Evolutionary conservation across 345 rosid species (phyloP).

Genomic region (Reutealis trisperma): DNA sequence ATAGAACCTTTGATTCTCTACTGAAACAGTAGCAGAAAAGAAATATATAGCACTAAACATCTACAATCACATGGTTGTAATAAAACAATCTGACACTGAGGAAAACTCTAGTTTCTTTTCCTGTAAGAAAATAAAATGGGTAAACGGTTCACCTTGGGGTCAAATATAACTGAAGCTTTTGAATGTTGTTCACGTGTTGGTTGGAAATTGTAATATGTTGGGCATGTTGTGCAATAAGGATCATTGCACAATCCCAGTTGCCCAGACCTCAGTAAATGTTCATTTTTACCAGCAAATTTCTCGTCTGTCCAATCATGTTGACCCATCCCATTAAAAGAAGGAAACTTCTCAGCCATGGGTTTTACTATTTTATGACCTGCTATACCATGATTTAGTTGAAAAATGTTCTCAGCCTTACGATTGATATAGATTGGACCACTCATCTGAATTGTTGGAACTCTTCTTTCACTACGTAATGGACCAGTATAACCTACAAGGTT

Average conservation of each 20-base stretch:
- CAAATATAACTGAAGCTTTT: constrained; percentile 53
- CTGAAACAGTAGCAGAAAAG: background rate
- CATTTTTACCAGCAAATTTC: constrained; percentile 51
- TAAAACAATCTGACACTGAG: background rate
- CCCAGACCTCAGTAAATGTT: constrained; percentile 78
- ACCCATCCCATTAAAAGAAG: constrained; percentile 39
- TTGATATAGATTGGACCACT: constrained; percentile 65
- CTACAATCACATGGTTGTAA: background rate
- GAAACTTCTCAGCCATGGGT: constrained; percentile 35
- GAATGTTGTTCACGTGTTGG: constrained; percentile 37
- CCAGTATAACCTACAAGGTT: constrained; percentile 71
- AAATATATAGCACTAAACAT: background rate
- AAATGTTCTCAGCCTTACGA: constrained; percentile 38
- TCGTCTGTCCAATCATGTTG: constrained; percentile 41
- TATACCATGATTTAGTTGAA: constrained; percentile 30
- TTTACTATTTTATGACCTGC: constrained; percentile 27
- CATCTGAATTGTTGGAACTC: constrained; percentile 50
- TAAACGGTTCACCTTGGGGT: constrained; percentile 41
- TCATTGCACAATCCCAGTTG: constrained; percentile 81
- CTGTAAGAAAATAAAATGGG: background rate
- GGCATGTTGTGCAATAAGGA: constrained; percentile 95
- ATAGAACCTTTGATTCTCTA: background rate
- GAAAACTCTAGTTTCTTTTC: background rate
- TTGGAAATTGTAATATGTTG: constrained; percentile 54
- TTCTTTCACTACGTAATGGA: constrained; percentile 71